phyloP scores from a whole-genome alignment of 768 basidiomycete species.

The Cyclocybe aegerita region DNA sequence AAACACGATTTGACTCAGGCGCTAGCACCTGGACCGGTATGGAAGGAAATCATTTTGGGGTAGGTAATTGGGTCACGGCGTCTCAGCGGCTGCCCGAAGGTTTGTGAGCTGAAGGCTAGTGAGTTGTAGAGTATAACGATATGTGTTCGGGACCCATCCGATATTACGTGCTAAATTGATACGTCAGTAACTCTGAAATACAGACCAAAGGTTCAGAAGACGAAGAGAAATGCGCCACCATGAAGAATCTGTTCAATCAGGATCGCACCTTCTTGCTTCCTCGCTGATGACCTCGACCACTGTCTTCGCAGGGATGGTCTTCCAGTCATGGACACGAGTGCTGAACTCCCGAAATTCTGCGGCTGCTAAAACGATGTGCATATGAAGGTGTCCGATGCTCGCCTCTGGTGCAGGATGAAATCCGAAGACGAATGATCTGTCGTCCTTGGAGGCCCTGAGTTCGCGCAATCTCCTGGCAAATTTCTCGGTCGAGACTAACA shows the following conservation, averaged over 20 bases:
- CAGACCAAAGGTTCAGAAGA: too few species aligned
- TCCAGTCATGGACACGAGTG: conserved; percentile 7
- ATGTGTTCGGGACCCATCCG: too few species aligned
- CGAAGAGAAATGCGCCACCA: background rate
- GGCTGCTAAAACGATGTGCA: conserved; percentile 1
- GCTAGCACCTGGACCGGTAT: conserved; percentile 4
- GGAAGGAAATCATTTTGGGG: conserved; percentile 12
- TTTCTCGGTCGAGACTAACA: background rate
- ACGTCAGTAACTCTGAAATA: too few species aligned
- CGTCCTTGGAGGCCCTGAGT: background rate
- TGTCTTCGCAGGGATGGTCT: conserved; percentile 4
- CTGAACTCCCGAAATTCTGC: conserved; percentile 5
- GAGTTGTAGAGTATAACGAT: too few species aligned
- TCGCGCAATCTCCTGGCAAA: background rate
- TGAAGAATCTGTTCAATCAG: background rate
- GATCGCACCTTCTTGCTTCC: conserved; percentile 7
- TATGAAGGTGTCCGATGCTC: conserved; percentile 8
- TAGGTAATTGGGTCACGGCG: background rate
- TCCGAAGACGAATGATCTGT: background rate
- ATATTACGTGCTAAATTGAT: too few species aligned
- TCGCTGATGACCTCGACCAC: conserved; percentile 3
- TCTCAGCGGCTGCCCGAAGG: too few species aligned
- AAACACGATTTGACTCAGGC: conserved; percentile 5
- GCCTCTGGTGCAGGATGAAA: conserved; percentile 10
- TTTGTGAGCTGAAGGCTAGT: too few species aligned